Percentiles rank a stretch among this genome's conserved stretches.
phyloP scores from a whole-genome alignment of 2,329 filamentous ascomycete genomes.

The Stagonosporopsis cucurbitacearum region DNA sequence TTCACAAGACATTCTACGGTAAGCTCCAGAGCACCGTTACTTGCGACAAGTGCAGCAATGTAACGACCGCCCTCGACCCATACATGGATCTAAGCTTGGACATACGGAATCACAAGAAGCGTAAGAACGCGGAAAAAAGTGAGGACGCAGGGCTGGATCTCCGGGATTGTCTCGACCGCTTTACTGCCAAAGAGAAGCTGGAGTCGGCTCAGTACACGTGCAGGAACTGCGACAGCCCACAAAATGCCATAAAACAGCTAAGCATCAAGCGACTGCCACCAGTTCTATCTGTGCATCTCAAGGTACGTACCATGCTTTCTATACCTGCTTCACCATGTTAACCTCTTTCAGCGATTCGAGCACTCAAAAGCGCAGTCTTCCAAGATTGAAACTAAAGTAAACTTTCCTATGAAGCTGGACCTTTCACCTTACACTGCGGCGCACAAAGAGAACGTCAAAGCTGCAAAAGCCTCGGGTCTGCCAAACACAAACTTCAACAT shows the following conservation, averaged over 20 bases:
- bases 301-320: constrained; percentile 61
- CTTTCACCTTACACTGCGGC: constrained; percentile 88
- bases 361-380: constrained; percentile 76
- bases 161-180: constrained; percentile 78
- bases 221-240: constrained; percentile 74
- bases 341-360: constrained; percentile 68
- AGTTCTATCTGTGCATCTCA: constrained; percentile 89
- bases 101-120: constrained; percentile 77
- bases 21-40: constrained; percentile 90
- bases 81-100: constrained; percentile 91
- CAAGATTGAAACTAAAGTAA: constrained; percentile 86
- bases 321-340: not conserved
- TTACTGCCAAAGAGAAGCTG: constrained; percentile 81
- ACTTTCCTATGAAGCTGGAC: constrained; percentile 85
- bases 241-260: constrained; percentile 83
- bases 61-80: constrained; percentile 82
- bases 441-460: constrained; percentile 46
- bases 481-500: constrained; percentile 41
- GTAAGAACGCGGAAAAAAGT: constrained; percentile 52
- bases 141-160: constrained; percentile 51
- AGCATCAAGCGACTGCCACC: constrained; percentile 86
- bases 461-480: constrained; percentile 47
- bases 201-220: constrained; percentile 82
- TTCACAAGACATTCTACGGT: constrained; percentile 94
- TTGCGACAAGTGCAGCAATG: constrained; percentile 84